A percentile compares a stretch with the other conserved stretches of the same genome.
phyloP scores from a whole-genome alignment of 306 rosid genomes.

The Rubus parviflorus region DNA sequence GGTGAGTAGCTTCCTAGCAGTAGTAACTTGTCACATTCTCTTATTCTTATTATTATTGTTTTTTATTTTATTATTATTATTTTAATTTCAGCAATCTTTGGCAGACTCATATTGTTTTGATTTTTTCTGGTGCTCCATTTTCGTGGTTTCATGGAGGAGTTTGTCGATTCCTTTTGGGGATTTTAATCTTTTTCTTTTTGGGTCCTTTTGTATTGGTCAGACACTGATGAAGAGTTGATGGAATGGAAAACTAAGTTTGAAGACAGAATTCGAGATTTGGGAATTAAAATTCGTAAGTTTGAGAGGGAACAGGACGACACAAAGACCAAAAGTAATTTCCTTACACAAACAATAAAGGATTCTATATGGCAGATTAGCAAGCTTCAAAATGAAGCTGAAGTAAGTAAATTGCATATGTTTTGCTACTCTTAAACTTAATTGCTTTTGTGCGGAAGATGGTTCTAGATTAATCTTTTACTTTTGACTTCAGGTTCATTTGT shows the following conservation, averaged over 20 bases:
- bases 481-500: conserved; percentile 65
- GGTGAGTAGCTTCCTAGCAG: conserved; percentile 45
- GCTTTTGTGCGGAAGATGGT: conserved; percentile 19
- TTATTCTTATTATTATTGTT: neutral
- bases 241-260: conserved; percentile 88
- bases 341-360: conserved; percentile 37
- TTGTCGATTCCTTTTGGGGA: conserved; percentile 10
- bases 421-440: conserved; percentile 19
- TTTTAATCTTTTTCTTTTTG: conserved; percentile 19
- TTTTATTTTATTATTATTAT: neutral
- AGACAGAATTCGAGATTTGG: conserved; percentile 61
- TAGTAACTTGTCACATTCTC: conserved; percentile 1
- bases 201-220: conserved; percentile 42
- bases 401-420: conserved; percentile 38
- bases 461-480: conserved; percentile 32
- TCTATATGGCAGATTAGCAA: conserved; percentile 60
- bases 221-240: conserved; percentile 83
- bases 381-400: conserved; percentile 83
- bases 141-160: conserved; percentile 13
- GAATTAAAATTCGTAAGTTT: conserved; percentile 53
- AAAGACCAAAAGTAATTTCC: conserved; percentile 43
- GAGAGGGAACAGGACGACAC: conserved; percentile 71
- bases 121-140: conserved; percentile 2
- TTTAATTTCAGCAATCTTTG: neutral
- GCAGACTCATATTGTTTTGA: conserved; percentile 8